Evolutionary conservation across 495 filamentous ascomycete species (phyloP).

Genomic region (Podospora didyma): DNA sequence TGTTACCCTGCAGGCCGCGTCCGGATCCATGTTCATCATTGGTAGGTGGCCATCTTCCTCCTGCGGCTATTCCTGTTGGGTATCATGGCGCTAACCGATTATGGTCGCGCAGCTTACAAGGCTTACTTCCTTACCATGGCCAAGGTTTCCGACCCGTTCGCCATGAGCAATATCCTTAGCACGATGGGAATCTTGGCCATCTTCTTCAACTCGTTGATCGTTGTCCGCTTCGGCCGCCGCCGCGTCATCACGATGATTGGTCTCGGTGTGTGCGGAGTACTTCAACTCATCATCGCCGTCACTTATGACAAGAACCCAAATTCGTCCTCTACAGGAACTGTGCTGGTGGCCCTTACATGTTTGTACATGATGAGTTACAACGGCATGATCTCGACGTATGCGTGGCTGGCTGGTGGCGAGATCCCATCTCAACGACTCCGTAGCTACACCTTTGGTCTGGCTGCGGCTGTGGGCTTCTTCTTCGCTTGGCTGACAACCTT

Average conservation of each 20-base stretch:
- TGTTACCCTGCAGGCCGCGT: slow-evolving; percentile 53
- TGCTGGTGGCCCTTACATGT: slow-evolving; percentile 50
- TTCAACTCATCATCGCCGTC: slow-evolving; percentile 52
- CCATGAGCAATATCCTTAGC: slow-evolving; percentile 54
- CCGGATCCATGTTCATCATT: slow-evolving; percentile 60
- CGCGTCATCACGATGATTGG: slow-evolving; percentile 50
- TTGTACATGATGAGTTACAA: slow-evolving; percentile 58
- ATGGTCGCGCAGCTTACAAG: slow-evolving; percentile 42
- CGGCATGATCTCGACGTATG: slow-evolving; percentile 51
- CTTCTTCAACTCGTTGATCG: slow-evolving; percentile 48
- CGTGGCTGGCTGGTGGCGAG: slow-evolving; percentile 60
- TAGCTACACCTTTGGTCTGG: slow-evolving; percentile 54
- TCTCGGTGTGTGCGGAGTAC: slow-evolving; percentile 48
- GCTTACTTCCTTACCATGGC: slow-evolving; percentile 67
- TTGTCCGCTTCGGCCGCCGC: slow-evolving; percentile 52
- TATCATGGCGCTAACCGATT: too few relatives aligned
- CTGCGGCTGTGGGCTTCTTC: slow-evolving; percentile 50
- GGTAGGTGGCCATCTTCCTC: slow-evolving; percentile 30
- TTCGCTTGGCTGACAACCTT: slow-evolving; percentile 56
- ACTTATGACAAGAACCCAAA: slow-evolving; percentile 49
- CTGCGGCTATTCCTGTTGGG: too few relatives aligned
- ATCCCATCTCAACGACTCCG: slow-evolving; percentile 52
- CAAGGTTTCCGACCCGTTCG: slow-evolving; percentile 54
- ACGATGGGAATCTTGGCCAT: slow-evolving; percentile 55
- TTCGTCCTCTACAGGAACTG: slow-evolving; percentile 43